A percentile compares a stretch with the other conserved stretches of the same genome.
Evolutionary conservation across 2,329 filamentous ascomycete species (phyloP).

Genomic region (Fusarium decemcellulare): DNA sequence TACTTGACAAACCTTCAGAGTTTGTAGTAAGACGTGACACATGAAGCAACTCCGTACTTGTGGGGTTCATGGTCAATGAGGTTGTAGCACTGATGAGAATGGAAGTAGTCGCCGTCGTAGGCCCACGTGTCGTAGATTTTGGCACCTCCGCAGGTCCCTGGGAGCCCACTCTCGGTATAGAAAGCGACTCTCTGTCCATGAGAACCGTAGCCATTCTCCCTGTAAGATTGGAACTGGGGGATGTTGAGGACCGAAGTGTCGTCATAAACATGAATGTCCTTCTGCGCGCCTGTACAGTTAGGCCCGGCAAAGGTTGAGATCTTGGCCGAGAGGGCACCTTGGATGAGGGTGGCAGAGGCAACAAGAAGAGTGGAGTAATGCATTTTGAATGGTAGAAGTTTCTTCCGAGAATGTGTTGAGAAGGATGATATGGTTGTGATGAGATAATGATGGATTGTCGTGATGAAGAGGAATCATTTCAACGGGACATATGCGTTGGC

Average conservation of each 20-base stretch:
- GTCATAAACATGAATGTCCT: neutral
- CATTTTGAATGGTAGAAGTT: neutral
- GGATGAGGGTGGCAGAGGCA: neutral
- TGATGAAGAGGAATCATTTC: neutral
- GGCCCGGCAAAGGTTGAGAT: neutral
- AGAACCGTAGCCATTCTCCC: neutral
- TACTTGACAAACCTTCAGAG: neutral
- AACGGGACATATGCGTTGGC: neutral
- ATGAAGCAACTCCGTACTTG: neutral
- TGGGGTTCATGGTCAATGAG: neutral
- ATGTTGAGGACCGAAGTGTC: neutral
- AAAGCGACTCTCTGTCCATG: neutral
- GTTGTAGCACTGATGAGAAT: neutral
- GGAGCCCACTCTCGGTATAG: neutral
- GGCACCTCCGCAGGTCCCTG: neutral
- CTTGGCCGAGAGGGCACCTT: neutral
- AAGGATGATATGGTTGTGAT: neutral
- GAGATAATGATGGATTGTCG: neutral
- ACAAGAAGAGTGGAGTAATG: neutral
- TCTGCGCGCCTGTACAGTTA: neutral
- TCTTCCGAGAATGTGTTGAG: neutral
- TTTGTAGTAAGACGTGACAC: neutral
- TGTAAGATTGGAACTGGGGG: neutral
- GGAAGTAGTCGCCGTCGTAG: neutral
- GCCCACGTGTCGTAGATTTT: neutral